Evolutionary conservation across 1,284 basidiomycete species (phyloP).

Genomic region (Cerioporus squamosus): DNA sequence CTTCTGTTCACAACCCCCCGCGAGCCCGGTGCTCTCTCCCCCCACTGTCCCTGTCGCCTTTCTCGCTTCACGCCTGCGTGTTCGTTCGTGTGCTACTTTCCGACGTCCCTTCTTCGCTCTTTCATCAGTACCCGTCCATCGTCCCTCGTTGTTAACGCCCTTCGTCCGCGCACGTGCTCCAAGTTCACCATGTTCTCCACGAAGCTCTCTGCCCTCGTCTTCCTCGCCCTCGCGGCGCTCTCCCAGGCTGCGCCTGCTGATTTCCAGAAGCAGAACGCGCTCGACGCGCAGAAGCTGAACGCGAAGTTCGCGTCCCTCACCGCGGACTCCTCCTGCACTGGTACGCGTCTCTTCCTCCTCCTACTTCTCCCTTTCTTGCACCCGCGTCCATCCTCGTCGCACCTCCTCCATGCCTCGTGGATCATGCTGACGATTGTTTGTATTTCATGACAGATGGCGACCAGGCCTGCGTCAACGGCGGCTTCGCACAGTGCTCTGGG

Average conservation of each 20-base stretch:
- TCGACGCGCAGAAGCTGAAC: conserved; percentile 53
- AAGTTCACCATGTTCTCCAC: conserved; percentile 17
- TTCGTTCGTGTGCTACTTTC: conserved; percentile 7
- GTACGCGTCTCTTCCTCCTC: conserved; percentile 14
- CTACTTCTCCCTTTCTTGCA: background rate
- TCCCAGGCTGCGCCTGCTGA: conserved; percentile 25
- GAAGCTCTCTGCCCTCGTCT: conserved; percentile 17
- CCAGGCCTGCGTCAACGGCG: conserved; percentile 47
- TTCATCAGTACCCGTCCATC: background rate
- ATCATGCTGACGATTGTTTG: background rate
- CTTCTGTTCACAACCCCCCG: conserved; percentile 13
- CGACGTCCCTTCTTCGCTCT: background rate
- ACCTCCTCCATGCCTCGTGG: too few species aligned
- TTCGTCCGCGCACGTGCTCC: background rate
- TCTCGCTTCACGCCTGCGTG: conserved; percentile 8
- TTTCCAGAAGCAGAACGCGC: conserved; percentile 47
- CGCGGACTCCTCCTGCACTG: conserved; percentile 41
- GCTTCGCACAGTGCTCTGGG: conserved; percentile 44
- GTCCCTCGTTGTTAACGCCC: background rate
- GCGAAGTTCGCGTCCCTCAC: conserved; percentile 48
- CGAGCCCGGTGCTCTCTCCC: conserved; percentile 23
- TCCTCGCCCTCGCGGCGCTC: conserved; percentile 20
- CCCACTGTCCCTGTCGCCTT: background rate
- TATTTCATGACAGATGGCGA: conserved; percentile 39
- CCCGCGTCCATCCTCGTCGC: too few species aligned